Percentiles rank a stretch among this genome's conserved stretches.
These are phyloP conservation scores for Yarrowia alimentaria DNA, from an alignment of 805 yeast species.

Conservation along the genomic window DNA sequence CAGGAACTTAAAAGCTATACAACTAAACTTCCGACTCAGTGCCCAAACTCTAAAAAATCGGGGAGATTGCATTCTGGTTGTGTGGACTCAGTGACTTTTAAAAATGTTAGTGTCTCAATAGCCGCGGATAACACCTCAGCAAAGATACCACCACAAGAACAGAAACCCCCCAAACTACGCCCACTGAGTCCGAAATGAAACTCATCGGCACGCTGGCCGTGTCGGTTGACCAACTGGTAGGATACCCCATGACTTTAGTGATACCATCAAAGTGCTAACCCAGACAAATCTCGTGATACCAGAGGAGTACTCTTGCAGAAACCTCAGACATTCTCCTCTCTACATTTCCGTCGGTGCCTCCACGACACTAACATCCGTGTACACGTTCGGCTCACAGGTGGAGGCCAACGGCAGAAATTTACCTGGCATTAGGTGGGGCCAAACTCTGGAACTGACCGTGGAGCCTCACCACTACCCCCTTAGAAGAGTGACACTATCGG, in stretches of 20 bases:
- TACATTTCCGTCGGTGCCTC: slow-evolving; percentile 16
- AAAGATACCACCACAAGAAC: neutral
- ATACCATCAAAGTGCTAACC: slow-evolving; percentile 7
- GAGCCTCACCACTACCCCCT: slow-evolving; percentile 14
- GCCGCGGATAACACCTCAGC: too few relatives aligned
- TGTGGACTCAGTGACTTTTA: too few relatives aligned
- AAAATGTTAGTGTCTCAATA: too few relatives aligned
- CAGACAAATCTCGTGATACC: slow-evolving; percentile 20
- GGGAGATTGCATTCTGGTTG: too few relatives aligned
- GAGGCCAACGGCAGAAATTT: neutral
- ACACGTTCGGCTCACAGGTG: neutral
- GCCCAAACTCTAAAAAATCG: too few relatives aligned
- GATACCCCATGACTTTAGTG: neutral
- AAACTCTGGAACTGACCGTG: slow-evolving; percentile 1
- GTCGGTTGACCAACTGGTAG: slow-evolving; percentile 3
- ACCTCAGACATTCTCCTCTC: neutral
- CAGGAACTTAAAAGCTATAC: too few relatives aligned
- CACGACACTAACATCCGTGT: slow-evolving; percentile 9
- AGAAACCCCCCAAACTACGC: neutral
- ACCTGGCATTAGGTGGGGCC: slow-evolving; percentile 16
- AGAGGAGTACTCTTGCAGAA: neutral
- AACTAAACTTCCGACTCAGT: too few relatives aligned
- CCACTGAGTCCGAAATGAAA: neutral
- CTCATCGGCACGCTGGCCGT: slow-evolving; percentile 6
- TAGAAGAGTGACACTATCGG: slow-evolving; percentile 6